A percentile compares a stretch with the other conserved stretches of the same genome.
Evolutionary conservation across 305 asterid genomes (phyloP).

Genomic region (Coffea humblotiana): DNA sequence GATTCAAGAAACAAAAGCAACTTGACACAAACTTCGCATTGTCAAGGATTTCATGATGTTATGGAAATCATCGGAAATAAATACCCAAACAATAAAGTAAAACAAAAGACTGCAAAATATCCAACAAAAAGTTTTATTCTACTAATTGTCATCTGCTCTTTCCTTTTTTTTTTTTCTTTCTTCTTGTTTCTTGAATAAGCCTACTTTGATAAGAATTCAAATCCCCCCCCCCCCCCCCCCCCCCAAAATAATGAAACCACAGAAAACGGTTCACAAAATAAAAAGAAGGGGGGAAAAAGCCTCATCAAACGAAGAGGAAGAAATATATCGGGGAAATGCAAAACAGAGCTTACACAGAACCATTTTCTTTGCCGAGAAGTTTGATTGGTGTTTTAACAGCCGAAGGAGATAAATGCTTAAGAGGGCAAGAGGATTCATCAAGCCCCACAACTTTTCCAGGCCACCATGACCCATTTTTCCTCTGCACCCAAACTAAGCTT

Average conservation of each 20-base stretch:
- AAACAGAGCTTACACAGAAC: constrained; percentile 33
- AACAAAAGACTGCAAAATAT: background rate
- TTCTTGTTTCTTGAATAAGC: no score
- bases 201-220: no score
- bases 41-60: background rate
- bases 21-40: background rate
- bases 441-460: constrained; percentile 24
- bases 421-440: constrained; percentile 9
- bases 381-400: constrained; percentile 24
- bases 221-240: background rate
- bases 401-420: constrained; percentile 5
- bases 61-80: background rate
- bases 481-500: constrained; percentile 33
- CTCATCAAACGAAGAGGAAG: background rate
- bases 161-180: no score
- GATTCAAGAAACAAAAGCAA: background rate
- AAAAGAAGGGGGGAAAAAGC: background rate
- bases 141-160: background rate
- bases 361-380: constrained; percentile 30
- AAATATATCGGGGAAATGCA: background rate
- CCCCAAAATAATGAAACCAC: background rate
- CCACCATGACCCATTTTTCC: constrained; percentile 36
- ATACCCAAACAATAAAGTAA: no score
- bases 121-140: background rate
- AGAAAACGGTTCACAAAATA: background rate